Percentiles rank a stretch among this genome's conserved stretches.
Evolutionary conservation across 139 green algal genomes (phyloP).

Genomic region (Spirogloea muscicola): DNA sequence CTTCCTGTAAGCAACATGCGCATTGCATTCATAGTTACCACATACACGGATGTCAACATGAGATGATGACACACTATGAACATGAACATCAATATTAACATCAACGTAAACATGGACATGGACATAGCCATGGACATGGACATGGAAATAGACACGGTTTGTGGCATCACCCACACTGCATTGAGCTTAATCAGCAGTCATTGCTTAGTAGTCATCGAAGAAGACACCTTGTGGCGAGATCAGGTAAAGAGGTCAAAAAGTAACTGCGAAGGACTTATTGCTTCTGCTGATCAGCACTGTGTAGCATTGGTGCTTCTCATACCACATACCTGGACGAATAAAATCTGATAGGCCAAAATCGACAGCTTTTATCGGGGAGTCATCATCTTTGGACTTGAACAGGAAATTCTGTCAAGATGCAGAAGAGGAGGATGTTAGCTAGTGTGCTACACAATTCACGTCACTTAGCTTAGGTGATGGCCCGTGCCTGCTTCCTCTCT

Average conservation of each 20-base stretch:
- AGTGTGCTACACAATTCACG: background rate
- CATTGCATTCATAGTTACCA: too few species aligned
- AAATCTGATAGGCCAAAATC: conserved; percentile 76
- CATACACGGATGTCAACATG: too few species aligned
- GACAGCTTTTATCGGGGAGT: conserved; percentile 61
- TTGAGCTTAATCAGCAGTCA: background rate
- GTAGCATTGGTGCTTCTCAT: background rate
- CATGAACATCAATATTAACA: too few species aligned
- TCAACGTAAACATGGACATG: background rate
- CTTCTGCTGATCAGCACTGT: background rate
- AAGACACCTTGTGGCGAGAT: background rate
- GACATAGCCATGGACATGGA: background rate
- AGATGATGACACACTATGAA: too few species aligned
- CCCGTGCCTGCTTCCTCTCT: too few species aligned
- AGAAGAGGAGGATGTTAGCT: background rate
- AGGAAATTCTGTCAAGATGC: conserved; percentile 89
- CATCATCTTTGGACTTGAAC: conserved; percentile 67
- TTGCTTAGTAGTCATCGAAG: background rate
- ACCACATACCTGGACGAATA: conserved; percentile 31
- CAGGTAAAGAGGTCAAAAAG: background rate
- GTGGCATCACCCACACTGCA: background rate
- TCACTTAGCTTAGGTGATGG: too few species aligned
- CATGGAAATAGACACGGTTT: conserved; percentile 8
- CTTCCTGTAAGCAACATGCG: conserved; percentile 43
- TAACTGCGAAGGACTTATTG: background rate